A percentile compares a stretch with the other conserved stretches of the same genome.
These are phyloP conservation scores for Hyaloscypha bicolor DNA, from an alignment of 495 filamentous ascomycete genomes.

Conservation along the genomic window DNA sequence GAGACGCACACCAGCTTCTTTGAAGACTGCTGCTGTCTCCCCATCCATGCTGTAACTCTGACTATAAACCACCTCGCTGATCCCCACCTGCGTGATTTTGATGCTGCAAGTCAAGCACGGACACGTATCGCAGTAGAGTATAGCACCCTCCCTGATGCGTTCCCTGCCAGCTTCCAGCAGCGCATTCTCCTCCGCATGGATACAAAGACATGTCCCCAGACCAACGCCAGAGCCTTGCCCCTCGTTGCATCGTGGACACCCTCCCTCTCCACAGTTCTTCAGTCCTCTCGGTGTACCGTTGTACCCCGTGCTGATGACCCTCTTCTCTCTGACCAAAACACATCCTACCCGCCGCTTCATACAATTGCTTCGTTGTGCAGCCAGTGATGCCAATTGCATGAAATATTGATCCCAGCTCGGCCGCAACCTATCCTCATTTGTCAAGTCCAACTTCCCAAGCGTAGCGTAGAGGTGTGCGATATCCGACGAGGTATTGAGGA, in stretches of 20 bases:
- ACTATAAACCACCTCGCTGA: constrained; percentile 91
- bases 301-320: constrained; percentile 96
- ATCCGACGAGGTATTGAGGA: constrained; percentile 81
- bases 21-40: constrained; percentile 78
- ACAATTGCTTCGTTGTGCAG: constrained; percentile 90
- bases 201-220: constrained; percentile 84
- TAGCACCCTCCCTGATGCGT: constrained; percentile 70
- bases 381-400: constrained; percentile 91
- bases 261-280: constrained; percentile 89
- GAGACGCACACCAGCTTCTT: constrained; percentile 72
- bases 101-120: constrained; percentile 98
- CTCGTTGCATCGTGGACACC: constrained; percentile 85
- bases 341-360: constrained; percentile 97
- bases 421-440: constrained; percentile 76
- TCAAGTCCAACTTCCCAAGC: constrained; percentile 69
- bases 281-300: constrained; percentile 91
- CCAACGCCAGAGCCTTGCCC: constrained; percentile 68
- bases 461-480: constrained; percentile 68
- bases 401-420: constrained; percentile 99
- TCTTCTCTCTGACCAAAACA: constrained; percentile 84
- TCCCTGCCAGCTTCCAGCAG: constrained; percentile 92
- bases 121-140: constrained; percentile 95
- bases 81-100: constrained; percentile 95
- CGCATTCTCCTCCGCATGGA: constrained; percentile 97
- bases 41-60: constrained; percentile 93